A percentile compares a stretch with the other conserved stretches of the same genome.
Conservation (phyloP, 371 early-diverging fungal genomes). For the Actinomortierella ambigua region DNA sequence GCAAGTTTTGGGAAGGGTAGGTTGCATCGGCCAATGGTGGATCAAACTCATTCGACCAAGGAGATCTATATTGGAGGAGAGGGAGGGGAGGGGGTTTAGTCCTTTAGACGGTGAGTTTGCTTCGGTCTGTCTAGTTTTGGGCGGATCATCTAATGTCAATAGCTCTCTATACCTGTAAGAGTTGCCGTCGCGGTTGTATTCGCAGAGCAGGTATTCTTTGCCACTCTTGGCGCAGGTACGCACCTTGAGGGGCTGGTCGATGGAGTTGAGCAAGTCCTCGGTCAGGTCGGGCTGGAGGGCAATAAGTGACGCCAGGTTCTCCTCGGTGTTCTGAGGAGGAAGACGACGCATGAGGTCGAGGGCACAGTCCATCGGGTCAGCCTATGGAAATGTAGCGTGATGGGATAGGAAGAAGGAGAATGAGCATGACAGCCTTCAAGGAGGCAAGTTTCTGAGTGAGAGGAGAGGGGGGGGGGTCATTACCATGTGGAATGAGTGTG, state of each 20-base stretch:
- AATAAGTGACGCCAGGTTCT: slow-evolving; percentile 84
- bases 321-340: slow-evolving; percentile 91
- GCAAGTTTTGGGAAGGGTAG: slow-evolving; percentile 77
- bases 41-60: slow-evolving; percentile 96
- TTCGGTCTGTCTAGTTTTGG: neutral
- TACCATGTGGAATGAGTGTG: no score
- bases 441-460: no score
- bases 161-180: slow-evolving; percentile 75
- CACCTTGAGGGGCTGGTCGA: slow-evolving; percentile 95
- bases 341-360: slow-evolving; percentile 97
- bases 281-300: slow-evolving; percentile 86
- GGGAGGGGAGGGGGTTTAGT: no score
- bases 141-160: neutral
- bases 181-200: slow-evolving; percentile 96
- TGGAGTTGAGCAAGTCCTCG: slow-evolving; percentile 87
- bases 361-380: slow-evolving; percentile 84
- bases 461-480: no score
- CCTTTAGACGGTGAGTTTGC: no score
- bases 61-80: no score
- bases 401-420: no score
- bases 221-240: slow-evolving; percentile 74
- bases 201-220: slow-evolving; percentile 88
- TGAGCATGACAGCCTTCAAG: no score
- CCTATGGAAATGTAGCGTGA: slow-evolving; percentile 4
- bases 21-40: slow-evolving; percentile 84